Base-by-base conservation (phyloP, 148 eudicot genomes). In the Polygonum maritimum region DNA sequence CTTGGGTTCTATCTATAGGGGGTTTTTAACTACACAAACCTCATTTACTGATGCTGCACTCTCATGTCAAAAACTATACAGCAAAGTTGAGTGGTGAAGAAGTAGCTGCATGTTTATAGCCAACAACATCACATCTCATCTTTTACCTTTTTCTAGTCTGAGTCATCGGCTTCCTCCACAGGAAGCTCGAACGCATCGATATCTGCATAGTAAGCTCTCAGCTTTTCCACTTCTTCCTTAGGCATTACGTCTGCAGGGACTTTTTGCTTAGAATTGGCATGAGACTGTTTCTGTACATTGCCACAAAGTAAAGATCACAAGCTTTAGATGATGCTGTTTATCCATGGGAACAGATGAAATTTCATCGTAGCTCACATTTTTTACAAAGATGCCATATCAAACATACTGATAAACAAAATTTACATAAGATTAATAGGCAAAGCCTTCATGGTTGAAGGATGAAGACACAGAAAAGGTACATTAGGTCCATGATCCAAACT, bases 121-220 rank as follows among this genome's bases (percentile, higher is more conserved):
- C n/a, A 33, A 12, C n/a, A 63, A 21, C 18, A 31, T 31, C n/a
- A 36, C 71, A 15, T 41, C 67, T 26, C 31, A 26, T 26, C 31
- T 26, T 26, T 26, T 26, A 26, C 76, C 38, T 52, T 38, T 54
- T 52, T 38, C 55, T 75, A 77, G 1, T 82, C 81, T 16, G 44
- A 76, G 8, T 84, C 84, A 48, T 35, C 77, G 0, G 76, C 84
- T 7, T 47, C 77, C 65, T 82, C 85, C 73, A 71, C 87, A 3
- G 77, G 78, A 48, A 85, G 79, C 74, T 85, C 83, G 57, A 78
- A 82, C 15, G 85, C 83, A 74, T 85, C 87, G 21, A 85, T 73
- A 16, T 85, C 87, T n/a, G 85, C 85, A 76, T 73, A 85, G 52
- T 78, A 78, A 41, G 87, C 81, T 69, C 78, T 85, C 16, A 85